phyloP scores from a whole-genome alignment of 225 moss, liverwort and hornwort species.

The Bryoerythrophyllum caledonicum region DNA sequence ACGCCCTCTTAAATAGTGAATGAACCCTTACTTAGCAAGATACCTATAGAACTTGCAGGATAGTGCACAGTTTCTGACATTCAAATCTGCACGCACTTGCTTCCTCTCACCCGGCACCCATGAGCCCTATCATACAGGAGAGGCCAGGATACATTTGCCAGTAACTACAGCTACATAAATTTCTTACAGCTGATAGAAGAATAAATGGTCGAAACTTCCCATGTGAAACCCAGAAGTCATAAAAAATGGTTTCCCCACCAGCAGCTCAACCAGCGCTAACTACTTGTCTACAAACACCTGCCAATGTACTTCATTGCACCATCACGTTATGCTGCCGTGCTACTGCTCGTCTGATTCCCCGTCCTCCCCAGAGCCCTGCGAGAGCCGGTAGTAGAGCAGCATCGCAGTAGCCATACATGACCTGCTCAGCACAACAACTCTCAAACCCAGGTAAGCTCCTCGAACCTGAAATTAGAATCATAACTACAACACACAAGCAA shows the following conservation, averaged over 20 bases:
- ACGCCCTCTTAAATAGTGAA: not conserved
- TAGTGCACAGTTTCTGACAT: not conserved
- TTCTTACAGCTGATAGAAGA: slow-evolving; percentile 19
- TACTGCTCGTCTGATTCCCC: slow-evolving; percentile 51
- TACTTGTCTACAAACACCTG: slow-evolving; percentile 5
- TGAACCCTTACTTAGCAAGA: not conserved
- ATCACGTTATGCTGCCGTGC: not conserved
- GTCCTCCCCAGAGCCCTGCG: slow-evolving; percentile 45
- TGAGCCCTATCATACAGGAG: not conserved
- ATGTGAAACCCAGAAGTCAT: not conserved
- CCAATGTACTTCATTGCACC: not conserved
- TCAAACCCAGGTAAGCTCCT: not conserved
- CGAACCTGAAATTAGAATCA: not conserved
- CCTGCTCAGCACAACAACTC: slow-evolving; percentile 28
- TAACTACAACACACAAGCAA: not conserved
- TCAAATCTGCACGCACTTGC: not conserved
- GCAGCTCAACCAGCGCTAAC: slow-evolving; percentile 7
- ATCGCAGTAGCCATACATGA: slow-evolving; percentile 68
- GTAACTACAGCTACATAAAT: not conserved
- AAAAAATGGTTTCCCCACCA: not conserved
- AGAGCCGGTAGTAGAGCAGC: slow-evolving; percentile 63
- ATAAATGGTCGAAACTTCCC: slow-evolving; percentile 18
- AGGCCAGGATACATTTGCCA: not conserved
- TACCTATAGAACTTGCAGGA: not conserved
- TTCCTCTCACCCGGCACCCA: not conserved